phyloP scores from a whole-genome alignment of 495 filamentous ascomycete species.

The Xylaria intraflava region DNA sequence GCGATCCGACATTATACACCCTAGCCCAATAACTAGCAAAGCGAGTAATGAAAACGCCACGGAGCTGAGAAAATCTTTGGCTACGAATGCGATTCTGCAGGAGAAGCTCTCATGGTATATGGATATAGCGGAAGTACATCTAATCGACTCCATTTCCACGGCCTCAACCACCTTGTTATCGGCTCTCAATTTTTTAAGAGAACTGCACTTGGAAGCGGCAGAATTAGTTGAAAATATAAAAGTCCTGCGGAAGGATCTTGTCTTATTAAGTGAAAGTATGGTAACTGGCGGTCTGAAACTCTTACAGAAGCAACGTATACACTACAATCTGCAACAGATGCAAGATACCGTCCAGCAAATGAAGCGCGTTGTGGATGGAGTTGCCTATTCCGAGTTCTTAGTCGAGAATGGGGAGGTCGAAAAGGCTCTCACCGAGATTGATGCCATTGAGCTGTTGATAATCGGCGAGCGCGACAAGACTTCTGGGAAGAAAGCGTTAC shows the following conservation, averaged over 20 bases:
- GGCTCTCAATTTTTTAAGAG: constrained; percentile 66
- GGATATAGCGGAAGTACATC: constrained; percentile 81
- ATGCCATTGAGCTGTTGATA: constrained; percentile 60
- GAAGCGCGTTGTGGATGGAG: constrained; percentile 57
- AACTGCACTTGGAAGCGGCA: constrained; percentile 72
- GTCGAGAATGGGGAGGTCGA: constrained; percentile 67
- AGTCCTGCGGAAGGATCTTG: constrained; percentile 57
- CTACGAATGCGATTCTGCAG: constrained; percentile 80
- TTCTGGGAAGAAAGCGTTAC: constrained; percentile 15
- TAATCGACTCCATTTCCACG: constrained; percentile 74
- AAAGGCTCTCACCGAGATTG: constrained; percentile 57
- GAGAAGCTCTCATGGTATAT: constrained; percentile 91
- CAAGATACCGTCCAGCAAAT: constrained; percentile 65
- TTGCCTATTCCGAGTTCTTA: constrained; percentile 58
- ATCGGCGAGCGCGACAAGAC: constrained; percentile 44
- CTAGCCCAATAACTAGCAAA: constrained; percentile 38
- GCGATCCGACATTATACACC: constrained; percentile 68
- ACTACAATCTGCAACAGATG: constrained; percentile 69
- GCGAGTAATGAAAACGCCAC: constrained; percentile 45
- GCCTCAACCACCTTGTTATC: constrained; percentile 84
- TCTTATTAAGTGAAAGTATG: constrained; percentile 66
- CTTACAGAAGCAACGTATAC: constrained; percentile 58
- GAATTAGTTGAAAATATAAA: constrained; percentile 74
- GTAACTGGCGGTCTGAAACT: constrained; percentile 75
- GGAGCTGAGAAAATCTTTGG: constrained; percentile 63